phyloP scores from a whole-genome alignment of 495 filamentous ascomycete species.

The Glarea lozoyensis region DNA sequence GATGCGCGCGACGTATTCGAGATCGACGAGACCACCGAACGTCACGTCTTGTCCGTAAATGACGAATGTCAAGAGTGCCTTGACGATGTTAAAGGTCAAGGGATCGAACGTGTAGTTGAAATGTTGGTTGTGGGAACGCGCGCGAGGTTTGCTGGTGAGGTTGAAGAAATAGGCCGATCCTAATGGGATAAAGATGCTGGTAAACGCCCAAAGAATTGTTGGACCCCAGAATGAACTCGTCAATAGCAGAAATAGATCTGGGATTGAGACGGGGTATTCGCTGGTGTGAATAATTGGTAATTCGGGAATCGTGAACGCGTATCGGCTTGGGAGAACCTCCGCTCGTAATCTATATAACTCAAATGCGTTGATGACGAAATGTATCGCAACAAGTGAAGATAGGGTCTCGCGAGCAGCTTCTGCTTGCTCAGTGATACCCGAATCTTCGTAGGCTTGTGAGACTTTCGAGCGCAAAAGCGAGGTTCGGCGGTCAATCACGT shows the following conservation, averaged over 20 bases:
- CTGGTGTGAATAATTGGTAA: slow-evolving; percentile 40
- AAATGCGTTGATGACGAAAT: slow-evolving; percentile 52
- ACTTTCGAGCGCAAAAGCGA: slow-evolving; percentile 48
- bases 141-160: slow-evolving; percentile 39
- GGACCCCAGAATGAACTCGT: slow-evolving; percentile 76
- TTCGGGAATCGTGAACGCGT: slow-evolving; percentile 61
- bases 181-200: slow-evolving; percentile 59
- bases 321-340: slow-evolving; percentile 56
- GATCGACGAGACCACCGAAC: slow-evolving; percentile 53
- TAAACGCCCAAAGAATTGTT: slow-evolving; percentile 66
- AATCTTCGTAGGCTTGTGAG: slow-evolving; percentile 36
- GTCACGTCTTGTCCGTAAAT: slow-evolving; percentile 65
- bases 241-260: slow-evolving; percentile 76
- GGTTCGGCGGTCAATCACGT: slow-evolving; percentile 69
- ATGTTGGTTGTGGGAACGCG: slow-evolving; percentile 20
- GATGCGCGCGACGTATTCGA: slow-evolving; percentile 49
- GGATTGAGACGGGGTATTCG: slow-evolving; percentile 50
- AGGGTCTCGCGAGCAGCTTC: slow-evolving; percentile 55
- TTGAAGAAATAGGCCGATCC: slow-evolving; percentile 82
- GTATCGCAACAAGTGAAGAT: slow-evolving; percentile 56
- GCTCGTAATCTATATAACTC: slow-evolving; percentile 54
- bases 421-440: slow-evolving; percentile 43
- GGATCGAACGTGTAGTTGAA: slow-evolving; percentile 63
- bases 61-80: slow-evolving; percentile 68
- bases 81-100: slow-evolving; percentile 78